These are phyloP conservation scores for Nemania sp. DNA, from an alignment of 2,329 filamentous ascomycete genomes.

Conservation along the genomic window DNA sequence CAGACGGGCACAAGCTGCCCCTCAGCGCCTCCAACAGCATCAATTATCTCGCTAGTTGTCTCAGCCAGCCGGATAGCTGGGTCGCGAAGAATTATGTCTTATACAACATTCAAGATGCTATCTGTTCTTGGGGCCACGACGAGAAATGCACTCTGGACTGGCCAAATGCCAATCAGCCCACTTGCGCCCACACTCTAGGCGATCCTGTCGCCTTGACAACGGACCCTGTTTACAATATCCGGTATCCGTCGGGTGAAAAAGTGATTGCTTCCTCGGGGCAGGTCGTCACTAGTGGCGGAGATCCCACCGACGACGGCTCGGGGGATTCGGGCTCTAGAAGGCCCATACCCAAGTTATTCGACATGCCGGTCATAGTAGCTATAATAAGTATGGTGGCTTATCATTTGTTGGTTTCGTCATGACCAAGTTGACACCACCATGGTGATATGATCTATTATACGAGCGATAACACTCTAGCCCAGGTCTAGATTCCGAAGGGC, in stretches of 20 bases:
- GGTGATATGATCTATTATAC: neutral
- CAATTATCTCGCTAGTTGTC: slow-evolving; percentile 58
- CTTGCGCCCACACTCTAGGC: slow-evolving; percentile 62
- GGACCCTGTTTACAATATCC: slow-evolving; percentile 63
- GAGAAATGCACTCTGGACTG: slow-evolving; percentile 64
- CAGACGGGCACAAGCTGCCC: slow-evolving; percentile 62
- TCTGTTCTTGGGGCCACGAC: slow-evolving; percentile 58
- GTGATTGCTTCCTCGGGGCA: slow-evolving; percentile 52
- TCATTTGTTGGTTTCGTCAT: slow-evolving; percentile 21
- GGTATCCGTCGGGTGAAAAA: slow-evolving; percentile 62
- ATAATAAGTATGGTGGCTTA: slow-evolving; percentile 27
- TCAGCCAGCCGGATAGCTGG: slow-evolving; percentile 53
- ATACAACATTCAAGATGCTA: slow-evolving; percentile 64
- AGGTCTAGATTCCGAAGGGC: slow-evolving; percentile 8
- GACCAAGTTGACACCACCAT: neutral
- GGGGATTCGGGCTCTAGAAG: slow-evolving; percentile 23
- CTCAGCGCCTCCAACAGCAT: slow-evolving; percentile 69
- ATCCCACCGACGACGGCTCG: slow-evolving; percentile 3
- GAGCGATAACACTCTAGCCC: neutral
- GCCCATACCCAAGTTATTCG: slow-evolving; percentile 22
- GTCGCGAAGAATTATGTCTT: slow-evolving; percentile 61
- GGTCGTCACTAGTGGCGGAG: slow-evolving; percentile 40
- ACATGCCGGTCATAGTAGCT: slow-evolving; percentile 19
- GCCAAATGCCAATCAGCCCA: slow-evolving; percentile 63
- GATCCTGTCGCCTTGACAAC: slow-evolving; percentile 49